phyloP scores from a whole-genome alignment of 1,284 basidiomycete species.

The Ustilago xerochloae region DNA sequence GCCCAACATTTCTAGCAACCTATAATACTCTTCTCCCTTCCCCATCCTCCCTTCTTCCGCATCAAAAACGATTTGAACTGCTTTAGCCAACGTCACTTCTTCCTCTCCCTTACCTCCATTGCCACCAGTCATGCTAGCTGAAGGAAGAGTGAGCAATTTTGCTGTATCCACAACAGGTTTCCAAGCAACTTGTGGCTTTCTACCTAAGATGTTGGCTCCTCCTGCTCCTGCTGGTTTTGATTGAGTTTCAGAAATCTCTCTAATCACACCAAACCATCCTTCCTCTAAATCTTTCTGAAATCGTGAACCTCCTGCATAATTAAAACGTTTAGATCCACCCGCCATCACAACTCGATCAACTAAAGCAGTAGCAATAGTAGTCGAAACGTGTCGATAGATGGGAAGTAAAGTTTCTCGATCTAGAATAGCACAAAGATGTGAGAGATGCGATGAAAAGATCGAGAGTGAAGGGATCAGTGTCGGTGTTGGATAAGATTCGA shows the following conservation, averaged over 20 bases:
- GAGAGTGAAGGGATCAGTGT: slow-evolving; percentile 55
- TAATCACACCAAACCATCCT: slow-evolving; percentile 60
- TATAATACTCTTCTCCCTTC: slow-evolving; percentile 6
- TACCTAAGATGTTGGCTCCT: slow-evolving; percentile 29
- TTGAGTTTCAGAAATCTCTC: slow-evolving; percentile 11
- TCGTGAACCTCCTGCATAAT: slow-evolving; percentile 10
- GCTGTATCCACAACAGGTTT: slow-evolving; percentile 26
- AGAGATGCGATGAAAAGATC: slow-evolving; percentile 55
- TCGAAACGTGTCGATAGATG: slow-evolving; percentile 54
- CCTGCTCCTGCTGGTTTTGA: neutral
- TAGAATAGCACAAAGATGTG: slow-evolving; percentile 52
- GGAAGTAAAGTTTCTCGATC: slow-evolving; percentile 38
- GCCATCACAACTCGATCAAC: slow-evolving; percentile 63
- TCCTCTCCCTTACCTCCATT: neutral
- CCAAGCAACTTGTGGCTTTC: slow-evolving; percentile 51
- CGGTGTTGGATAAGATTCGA: slow-evolving; percentile 42
- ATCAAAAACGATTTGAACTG: slow-evolving; percentile 32
- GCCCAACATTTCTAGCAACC: slow-evolving; percentile 15
- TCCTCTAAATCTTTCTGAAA: slow-evolving; percentile 49
- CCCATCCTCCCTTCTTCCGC: neutral
- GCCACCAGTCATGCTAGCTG: neutral
- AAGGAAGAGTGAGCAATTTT: slow-evolving; percentile 20
- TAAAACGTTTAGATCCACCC: slow-evolving; percentile 40
- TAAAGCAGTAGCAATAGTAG: slow-evolving; percentile 25
- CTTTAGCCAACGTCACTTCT: slow-evolving; percentile 22